Base-by-base conservation (phyloP, 805 yeast species). In the Maudiozyma serrabonitensis region DNA sequence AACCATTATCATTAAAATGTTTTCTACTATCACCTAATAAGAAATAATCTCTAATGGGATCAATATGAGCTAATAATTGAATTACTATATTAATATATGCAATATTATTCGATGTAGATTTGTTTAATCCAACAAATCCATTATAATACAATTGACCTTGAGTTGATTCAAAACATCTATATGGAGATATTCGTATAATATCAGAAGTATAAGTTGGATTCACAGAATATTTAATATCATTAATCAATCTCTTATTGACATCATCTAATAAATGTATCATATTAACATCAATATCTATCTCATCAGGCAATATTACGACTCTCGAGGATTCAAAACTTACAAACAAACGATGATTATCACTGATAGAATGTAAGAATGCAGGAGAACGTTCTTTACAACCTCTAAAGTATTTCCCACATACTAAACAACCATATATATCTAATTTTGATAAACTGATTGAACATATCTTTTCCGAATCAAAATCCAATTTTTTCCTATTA, bases 391-490 rank as follows among this genome's bases (percentile, higher is more conserved):
- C 69, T 1, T 80, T 75, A 23, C 88, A 71, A 0, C 95, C 95
- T 55, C 80, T 82, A 47, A 79, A 75, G 64, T 79, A 87, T 57
- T 76, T 81, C 34, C 90, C 91, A 66, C 95, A 87, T 0, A 74
- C 74, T 19, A 87, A 66, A 59, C 95, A 87, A 32, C 86, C 80
- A 57, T 85, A 84, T 0, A 86, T 75, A 56, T 84, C 82, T 19
- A 75, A 68, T 38, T 70, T 74, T 1, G 87, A 73, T 21, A 85
- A 68, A 0, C 88, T 75, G 0, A 82, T 76, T 41, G 79, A 72
- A 63, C 95, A 87, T 1, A 77, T 63, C 58, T 80, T 80, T 42
- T 82, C 87, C 46, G 76, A 74, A 60, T 85, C 95, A 61, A 87
- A 86, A 59, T 87, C 87, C 13, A 73, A 50, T 18, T 57, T 62